Evolutionary conservation across 2,329 filamentous ascomycete genomes (phyloP).

Genomic region (Talaromyces islandicus): DNA sequence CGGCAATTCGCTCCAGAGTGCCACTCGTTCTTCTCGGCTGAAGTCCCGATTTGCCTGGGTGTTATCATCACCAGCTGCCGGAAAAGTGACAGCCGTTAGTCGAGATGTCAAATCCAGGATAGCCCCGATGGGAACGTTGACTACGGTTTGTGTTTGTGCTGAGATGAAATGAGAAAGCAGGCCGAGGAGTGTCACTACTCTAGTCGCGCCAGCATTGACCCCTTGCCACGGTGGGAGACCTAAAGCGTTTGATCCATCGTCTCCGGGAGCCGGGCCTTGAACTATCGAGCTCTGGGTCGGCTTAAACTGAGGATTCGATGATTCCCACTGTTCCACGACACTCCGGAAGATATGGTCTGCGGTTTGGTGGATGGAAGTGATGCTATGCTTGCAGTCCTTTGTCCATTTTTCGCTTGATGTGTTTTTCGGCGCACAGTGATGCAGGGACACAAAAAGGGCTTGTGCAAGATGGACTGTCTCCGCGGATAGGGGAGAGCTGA

Average conservation of each 20-base stretch:
- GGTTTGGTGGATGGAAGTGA: constrained; percentile 63
- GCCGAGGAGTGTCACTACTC: constrained; percentile 60
- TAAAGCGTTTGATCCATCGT: constrained; percentile 35
- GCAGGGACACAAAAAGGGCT: constrained; percentile 63
- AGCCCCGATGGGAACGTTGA: constrained; percentile 61
- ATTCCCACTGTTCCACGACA: constrained; percentile 76
- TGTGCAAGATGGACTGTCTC: constrained; percentile 55
- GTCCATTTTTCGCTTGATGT: constrained; percentile 72
- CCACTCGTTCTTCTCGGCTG: constrained; percentile 73
- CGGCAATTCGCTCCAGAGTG: constrained; percentile 67
- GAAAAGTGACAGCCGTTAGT: constrained; percentile 59
- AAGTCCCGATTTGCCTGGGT: constrained; percentile 67
- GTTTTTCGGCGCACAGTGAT: constrained; percentile 76
- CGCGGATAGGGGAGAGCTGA: constrained; percentile 42
- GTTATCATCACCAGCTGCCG: constrained; percentile 39
- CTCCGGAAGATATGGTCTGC: constrained; percentile 73
- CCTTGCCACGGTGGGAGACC: constrained; percentile 67
- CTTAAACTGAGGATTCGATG: constrained; percentile 44
- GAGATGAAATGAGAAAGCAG: constrained; percentile 60
- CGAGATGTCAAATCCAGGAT: constrained; percentile 65
- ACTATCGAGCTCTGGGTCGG: constrained; percentile 28
- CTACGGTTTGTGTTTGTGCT: constrained; percentile 57
- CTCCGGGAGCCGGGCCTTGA: constrained; percentile 29
- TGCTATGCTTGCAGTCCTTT: constrained; percentile 55
- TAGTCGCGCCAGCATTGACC: constrained; percentile 65